Conservation (phyloP, 495 filamentous ascomycete genomes). For the Penicillium longicatenatum region DNA sequence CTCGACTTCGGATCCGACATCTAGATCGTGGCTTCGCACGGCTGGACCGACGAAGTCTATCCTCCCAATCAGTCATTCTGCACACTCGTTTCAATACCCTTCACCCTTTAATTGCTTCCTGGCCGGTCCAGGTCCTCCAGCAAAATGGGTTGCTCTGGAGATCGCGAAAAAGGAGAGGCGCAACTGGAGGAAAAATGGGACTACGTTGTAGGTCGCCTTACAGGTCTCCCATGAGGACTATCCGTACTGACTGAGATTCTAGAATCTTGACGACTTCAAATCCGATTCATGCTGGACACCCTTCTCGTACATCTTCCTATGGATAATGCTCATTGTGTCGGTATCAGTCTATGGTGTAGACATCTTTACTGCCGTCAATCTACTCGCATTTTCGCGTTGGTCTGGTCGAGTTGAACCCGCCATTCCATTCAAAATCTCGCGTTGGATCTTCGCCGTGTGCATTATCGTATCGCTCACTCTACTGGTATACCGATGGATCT, state of each 20-base stretch:
- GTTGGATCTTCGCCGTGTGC: slow-evolving; percentile 88
- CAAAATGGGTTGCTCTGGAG: slow-evolving; percentile 73
- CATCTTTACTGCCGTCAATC: slow-evolving; percentile 87
- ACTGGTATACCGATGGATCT: slow-evolving; percentile 72
- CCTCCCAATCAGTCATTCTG: background rate
- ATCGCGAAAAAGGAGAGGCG: slow-evolving; percentile 68
- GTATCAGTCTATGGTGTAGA: slow-evolving; percentile 87
- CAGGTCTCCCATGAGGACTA: background rate
- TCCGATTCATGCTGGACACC: slow-evolving; percentile 71
- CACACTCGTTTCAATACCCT: slow-evolving; percentile 11
- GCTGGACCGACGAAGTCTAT: slow-evolving; percentile 48
- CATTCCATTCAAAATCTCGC: slow-evolving; percentile 69
- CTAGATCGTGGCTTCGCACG: slow-evolving; percentile 37
- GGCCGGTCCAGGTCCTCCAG: slow-evolving; percentile 35
- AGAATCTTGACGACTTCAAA: slow-evolving; percentile 92
- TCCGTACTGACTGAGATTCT: slow-evolving; percentile 16
- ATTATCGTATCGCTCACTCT: slow-evolving; percentile 86
- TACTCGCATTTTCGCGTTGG: slow-evolving; percentile 79
- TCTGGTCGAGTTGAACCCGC: slow-evolving; percentile 65
- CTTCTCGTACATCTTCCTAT: slow-evolving; percentile 85
- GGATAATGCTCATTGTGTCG: slow-evolving; percentile 73
- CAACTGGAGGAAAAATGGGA: slow-evolving; percentile 89
- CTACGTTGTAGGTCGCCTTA: slow-evolving; percentile 70
- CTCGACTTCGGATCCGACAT: background rate
- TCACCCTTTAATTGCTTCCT: slow-evolving; percentile 22